Evolutionary conservation across 805 yeast species (phyloP).

Genomic region (Metschnikowia lachancei): DNA sequence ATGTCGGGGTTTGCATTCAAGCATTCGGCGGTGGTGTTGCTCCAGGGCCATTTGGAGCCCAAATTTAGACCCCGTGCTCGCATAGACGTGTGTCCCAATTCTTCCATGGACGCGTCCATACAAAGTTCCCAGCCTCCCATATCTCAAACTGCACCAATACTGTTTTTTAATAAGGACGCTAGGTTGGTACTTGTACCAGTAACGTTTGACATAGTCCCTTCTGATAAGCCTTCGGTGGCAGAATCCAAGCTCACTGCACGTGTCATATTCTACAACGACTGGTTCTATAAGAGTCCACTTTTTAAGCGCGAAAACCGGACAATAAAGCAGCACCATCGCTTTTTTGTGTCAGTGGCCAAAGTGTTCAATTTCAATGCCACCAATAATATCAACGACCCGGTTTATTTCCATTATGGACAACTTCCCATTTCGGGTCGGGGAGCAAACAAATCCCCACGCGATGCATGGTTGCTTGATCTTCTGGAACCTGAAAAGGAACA

Average conservation of each 20-base stretch:
- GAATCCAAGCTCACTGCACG: slow-evolving; percentile 23
- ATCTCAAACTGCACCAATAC: neutral
- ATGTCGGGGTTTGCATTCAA: slow-evolving; percentile 25
- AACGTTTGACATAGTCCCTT: slow-evolving; percentile 4
- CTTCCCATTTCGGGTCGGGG: neutral
- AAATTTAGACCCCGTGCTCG: slow-evolving; percentile 16
- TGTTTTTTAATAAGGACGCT: neutral
- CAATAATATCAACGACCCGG: slow-evolving; percentile 16
- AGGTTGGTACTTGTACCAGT: slow-evolving; percentile 12
- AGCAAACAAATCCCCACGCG: neutral
- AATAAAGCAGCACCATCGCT: slow-evolving; percentile 2
- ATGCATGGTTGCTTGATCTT: slow-evolving; percentile 15
- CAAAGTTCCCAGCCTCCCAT: slow-evolving; percentile 2
- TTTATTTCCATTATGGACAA: slow-evolving; percentile 24
- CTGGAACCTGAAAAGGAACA: slow-evolving; percentile 10
- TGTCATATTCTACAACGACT: slow-evolving; percentile 35
- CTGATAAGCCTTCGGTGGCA: slow-evolving; percentile 10
- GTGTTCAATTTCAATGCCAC: slow-evolving; percentile 10
- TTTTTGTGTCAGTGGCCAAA: slow-evolving; percentile 17
- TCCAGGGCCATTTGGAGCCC: slow-evolving; percentile 34
- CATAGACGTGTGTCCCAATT: neutral
- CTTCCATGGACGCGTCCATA: slow-evolving; percentile 4
- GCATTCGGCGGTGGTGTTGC: slow-evolving; percentile 26
- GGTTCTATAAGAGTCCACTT: slow-evolving; percentile 26
- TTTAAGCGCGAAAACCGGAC: slow-evolving; percentile 6